phyloP scores from a whole-genome alignment of 306 rosid genomes.

The Astragalus membranaceus region DNA sequence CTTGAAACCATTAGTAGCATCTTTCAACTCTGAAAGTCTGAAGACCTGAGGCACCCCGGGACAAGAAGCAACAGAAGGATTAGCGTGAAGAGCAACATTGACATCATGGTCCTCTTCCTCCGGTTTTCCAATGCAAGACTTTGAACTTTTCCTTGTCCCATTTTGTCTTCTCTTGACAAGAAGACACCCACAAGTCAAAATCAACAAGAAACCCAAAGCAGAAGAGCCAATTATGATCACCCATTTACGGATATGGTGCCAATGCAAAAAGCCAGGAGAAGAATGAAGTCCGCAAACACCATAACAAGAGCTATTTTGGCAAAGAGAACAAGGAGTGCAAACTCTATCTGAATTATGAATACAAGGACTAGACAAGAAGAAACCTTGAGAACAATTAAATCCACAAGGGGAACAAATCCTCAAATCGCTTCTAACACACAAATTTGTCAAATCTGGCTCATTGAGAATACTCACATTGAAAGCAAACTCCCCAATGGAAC shows the following conservation, averaged over 20 bases:
- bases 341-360: conserved; percentile 57
- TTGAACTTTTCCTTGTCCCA: conserved; percentile 41
- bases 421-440: conserved; percentile 65
- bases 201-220: conserved; percentile 37
- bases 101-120: conserved; percentile 41
- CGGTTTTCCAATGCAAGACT: conserved; percentile 51
- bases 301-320: conserved; percentile 86
- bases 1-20: conserved; percentile 95
- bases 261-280: conserved; percentile 29
- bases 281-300: conserved; percentile 52
- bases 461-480: conserved; percentile 74
- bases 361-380: conserved; percentile 81
- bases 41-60: conserved; percentile 87
- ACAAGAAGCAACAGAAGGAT: conserved; percentile 36
- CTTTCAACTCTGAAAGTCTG: conserved; percentile 82
- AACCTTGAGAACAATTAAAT: conserved; percentile 66
- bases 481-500: conserved; percentile 47
- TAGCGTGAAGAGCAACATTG: conserved; percentile 28
- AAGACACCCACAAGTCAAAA: conserved; percentile 51
- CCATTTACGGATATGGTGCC: conserved; percentile 46
- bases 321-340: conserved; percentile 90
- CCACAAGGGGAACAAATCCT: conserved; percentile 87
- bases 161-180: background rate
- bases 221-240: conserved; percentile 51
- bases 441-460: conserved; percentile 61